Percentiles rank a stretch among this genome's conserved stretches.
Evolutionary conservation across 768 basidiomycete species (phyloP).

Genomic region (Roridomyces roridus): DNA sequence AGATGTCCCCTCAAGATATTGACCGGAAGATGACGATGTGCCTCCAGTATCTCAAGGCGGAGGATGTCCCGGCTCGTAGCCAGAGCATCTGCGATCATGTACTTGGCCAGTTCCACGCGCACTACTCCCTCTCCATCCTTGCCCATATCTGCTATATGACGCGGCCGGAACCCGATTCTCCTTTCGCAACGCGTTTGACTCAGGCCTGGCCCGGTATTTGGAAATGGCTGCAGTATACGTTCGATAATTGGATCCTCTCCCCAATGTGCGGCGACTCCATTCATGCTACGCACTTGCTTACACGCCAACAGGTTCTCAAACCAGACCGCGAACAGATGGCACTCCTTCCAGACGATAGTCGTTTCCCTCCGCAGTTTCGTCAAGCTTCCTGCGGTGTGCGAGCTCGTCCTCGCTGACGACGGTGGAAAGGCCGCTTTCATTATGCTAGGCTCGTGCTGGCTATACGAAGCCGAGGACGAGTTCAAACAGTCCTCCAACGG

Average conservation of each 20-base stretch:
- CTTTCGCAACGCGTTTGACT: conserved; percentile 9
- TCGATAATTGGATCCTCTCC: conserved; percentile 20
- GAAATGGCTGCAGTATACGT: conserved; percentile 23
- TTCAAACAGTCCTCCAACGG: conserved; percentile 9
- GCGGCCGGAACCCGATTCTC: conserved; percentile 17
- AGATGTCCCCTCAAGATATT: conserved; percentile 16
- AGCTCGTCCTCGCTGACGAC: conserved; percentile 7
- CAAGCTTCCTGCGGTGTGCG: conserved; percentile 21
- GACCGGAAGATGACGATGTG: conserved; percentile 6
- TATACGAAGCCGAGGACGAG: conserved; percentile 21
- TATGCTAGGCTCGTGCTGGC: conserved; percentile 24
- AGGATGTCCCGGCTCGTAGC: conserved; percentile 17
- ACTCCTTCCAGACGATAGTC: conserved; percentile 14
- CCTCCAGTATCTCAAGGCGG: conserved; percentile 16
- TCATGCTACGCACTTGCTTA: too few relatives aligned
- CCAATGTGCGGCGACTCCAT: too few relatives aligned
- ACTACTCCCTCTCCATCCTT: conserved; percentile 11
- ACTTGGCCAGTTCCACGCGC: conserved; percentile 20
- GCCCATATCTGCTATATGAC: conserved; percentile 14
- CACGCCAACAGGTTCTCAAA: too few relatives aligned
- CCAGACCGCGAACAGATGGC: conserved; percentile 3
- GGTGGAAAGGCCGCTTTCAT: conserved; percentile 11
- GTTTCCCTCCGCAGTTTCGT: conserved; percentile 21
- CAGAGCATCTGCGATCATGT: conserved; percentile 19
- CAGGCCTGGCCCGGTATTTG: conserved; percentile 21